Evolutionary conservation across 768 basidiomycete species (phyloP), one percentile per base, ranked within the genome.

Genomic region (Coprinellus micaceus): DNA sequence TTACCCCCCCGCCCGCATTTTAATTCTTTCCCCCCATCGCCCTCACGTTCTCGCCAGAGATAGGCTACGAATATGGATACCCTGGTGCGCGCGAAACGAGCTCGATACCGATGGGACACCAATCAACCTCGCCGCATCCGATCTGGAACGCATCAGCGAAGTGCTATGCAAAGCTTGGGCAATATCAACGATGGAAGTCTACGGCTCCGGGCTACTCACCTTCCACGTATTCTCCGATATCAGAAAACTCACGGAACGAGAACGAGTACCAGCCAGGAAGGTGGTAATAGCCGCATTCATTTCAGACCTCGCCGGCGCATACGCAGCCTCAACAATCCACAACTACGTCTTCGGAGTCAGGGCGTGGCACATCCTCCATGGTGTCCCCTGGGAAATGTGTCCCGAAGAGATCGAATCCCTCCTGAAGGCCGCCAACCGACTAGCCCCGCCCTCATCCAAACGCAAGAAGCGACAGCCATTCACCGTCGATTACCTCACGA

Each of bases 311-410:
- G 69, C 70, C 0, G 76, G 75, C 0, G 37, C 67, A 0, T 75
- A 75, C 54, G 55, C 75, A 0, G 66, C 64, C 0, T 57, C 50
- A 15, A 66, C 75, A 0, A 58, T 80, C 0, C 37, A 48, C 1
- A 79, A 78, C 62, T 78, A 75, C 53, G 19, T 78, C 0, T 58
- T 60, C 1, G 74, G 71, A 0, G 43, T 81, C 1, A 60, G 70
- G 1, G 77, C 79, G 2, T 82, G 79, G 79, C 78, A 82, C 59
- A 63, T 73, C 1, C 48, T 81, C 0, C 78, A 82, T 54, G 66
- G 76, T 0, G 4, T 74, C 0, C 43, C 25, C 0, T 80, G 74
- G 73, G 43, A 13, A 0, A 53, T 72, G 1, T 59, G 74, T 25
- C 43, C 66, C 0, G 40, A 45, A 0, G 63, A 71, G 21, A 29